Evolutionary conservation across 768 basidiomycete genomes (phyloP).

Genomic region (Chiua virens): DNA sequence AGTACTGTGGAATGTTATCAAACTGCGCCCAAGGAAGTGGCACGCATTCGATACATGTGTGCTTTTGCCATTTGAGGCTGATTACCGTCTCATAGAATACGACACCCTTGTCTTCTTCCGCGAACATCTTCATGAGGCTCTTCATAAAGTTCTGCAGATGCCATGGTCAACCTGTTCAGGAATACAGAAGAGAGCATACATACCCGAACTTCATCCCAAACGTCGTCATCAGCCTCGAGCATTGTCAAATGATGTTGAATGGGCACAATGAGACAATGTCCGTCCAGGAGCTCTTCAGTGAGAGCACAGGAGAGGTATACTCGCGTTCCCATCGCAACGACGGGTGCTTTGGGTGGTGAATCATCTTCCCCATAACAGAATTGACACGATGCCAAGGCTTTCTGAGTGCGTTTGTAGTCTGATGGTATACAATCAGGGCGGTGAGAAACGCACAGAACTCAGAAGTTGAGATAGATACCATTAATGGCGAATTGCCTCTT

Average conservation of each 20-base stretch:
- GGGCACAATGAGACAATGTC: slow-evolving; percentile 94
- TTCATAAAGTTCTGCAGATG: slow-evolving; percentile 72
- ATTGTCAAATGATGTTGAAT: slow-evolving; percentile 90
- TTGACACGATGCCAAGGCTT: slow-evolving; percentile 78
- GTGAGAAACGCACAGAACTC: neutral
- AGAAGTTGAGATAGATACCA: slow-evolving; percentile 47
- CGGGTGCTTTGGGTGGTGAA: slow-evolving; percentile 79
- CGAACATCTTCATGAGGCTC: slow-evolving; percentile 93
- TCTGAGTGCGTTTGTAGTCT: slow-evolving; percentile 97
- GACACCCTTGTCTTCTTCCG: slow-evolving; percentile 90
- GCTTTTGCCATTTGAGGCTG: slow-evolving; percentile 81
- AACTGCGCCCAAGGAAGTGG: slow-evolving; percentile 89
- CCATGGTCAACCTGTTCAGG: slow-evolving; percentile 1
- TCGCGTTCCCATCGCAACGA: slow-evolving; percentile 89
- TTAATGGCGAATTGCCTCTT: slow-evolving; percentile 96
- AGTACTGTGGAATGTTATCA: slow-evolving; percentile 88
- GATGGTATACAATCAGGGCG: neutral
- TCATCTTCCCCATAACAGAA: slow-evolving; percentile 96
- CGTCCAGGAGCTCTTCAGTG: slow-evolving; percentile 84
- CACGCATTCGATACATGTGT: slow-evolving; percentile 92
- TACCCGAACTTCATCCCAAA: slow-evolving; percentile 96
- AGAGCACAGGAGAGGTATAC: slow-evolving; percentile 89
- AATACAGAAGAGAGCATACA: slow-evolving; percentile 24
- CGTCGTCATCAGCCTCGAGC: slow-evolving; percentile 94
- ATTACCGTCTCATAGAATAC: slow-evolving; percentile 95